Conservation (phyloP, 768 basidiomycete species). For the Solioccasus polychromus region DNA sequence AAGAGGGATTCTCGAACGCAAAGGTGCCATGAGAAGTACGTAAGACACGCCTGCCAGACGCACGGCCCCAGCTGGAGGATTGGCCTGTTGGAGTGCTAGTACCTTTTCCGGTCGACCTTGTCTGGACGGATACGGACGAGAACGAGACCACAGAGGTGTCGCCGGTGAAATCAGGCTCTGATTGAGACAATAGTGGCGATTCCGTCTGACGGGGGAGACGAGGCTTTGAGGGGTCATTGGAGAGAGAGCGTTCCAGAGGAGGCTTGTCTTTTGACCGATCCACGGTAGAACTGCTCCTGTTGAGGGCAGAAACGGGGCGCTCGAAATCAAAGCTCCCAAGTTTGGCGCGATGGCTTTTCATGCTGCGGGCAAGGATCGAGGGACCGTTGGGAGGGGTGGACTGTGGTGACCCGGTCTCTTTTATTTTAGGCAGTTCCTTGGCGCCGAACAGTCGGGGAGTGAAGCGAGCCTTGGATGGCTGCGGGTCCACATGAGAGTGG, state of each 20-base stretch:
- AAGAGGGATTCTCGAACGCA: constrained; percentile 65
- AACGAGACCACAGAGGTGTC: constrained; percentile 32
- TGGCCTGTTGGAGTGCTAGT: constrained; percentile 33
- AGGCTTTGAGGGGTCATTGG: too few species aligned
- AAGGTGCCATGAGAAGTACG: constrained; percentile 58
- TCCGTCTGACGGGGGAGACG: constrained; percentile 19
- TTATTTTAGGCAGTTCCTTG: constrained; percentile 24
- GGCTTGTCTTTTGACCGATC: constrained; percentile 19
- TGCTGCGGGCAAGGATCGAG: constrained; percentile 22
- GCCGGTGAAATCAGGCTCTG: constrained; percentile 38
- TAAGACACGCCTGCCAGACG: constrained; percentile 39
- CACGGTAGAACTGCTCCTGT: constrained; percentile 27
- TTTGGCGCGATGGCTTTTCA: constrained; percentile 45
- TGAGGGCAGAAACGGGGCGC: constrained; percentile 48
- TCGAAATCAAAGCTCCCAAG: constrained; percentile 80
- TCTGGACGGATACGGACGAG: constrained; percentile 36
- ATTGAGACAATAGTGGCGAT: constrained; percentile 19
- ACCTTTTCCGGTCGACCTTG: constrained; percentile 36
- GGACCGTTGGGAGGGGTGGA: constrained; percentile 4
- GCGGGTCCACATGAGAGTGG: constrained; percentile 12
- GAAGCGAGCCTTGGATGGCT: constrained; percentile 24
- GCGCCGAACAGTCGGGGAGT: constrained; percentile 29
- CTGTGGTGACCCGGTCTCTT: too few species aligned
- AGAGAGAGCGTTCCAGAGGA: too few species aligned
- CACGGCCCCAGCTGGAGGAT: constrained; percentile 58